Base-by-base conservation (phyloP, 1,284 basidiomycete species). In the Pterulicium gracile region DNA sequence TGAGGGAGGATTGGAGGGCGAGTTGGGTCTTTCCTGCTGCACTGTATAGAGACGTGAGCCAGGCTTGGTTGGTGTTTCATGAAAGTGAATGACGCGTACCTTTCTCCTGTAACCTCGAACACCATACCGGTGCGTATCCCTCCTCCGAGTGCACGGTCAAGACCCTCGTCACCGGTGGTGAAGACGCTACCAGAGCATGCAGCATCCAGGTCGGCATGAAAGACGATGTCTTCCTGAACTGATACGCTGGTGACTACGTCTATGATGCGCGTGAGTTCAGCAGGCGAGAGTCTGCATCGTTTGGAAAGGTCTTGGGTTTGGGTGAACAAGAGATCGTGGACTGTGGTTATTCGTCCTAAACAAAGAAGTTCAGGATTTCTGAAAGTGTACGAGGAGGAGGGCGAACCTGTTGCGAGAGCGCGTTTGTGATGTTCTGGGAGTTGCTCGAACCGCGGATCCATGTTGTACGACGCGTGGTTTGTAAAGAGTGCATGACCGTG, bases 11-110 rank as follows among this genome's bases (percentile, higher is more conserved):
- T 52, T 90, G 85, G 14, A 94, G 68, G 1, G 84, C 84, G 2
- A 94, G 63, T 55, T 93, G 89, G 1, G 88, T 90, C 63, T 95
- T 95, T 23, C 91, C 91, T 19, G 89, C 79, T 19, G 88, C 81
- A 60, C 90, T 94, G 55, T 14, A 42, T 42, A 13, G 46, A 48
- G 36, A 42, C 36, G 53, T 18, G 43, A 23, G 46, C 22, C 48
- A 40, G 22, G 44, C 19, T 45, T 21, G 35, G 17, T 39, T 23
- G 23, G 13, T 32, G 13, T 43, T 24, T 32, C 40, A 43, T 47
- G 27, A 43, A 47, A 44, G 19, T 23, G 44, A 19, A 34, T 32
- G 4, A 52, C 3, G 12, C 65, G 48, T 61, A 89, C 88, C 88
- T 88, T 68, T 93, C 88, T n/a, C 90, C 90, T 12, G 73, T 77